phyloP scores from a whole-genome alignment of 73 alveolate genomes.

The Paramecium biaurelia region DNA sequence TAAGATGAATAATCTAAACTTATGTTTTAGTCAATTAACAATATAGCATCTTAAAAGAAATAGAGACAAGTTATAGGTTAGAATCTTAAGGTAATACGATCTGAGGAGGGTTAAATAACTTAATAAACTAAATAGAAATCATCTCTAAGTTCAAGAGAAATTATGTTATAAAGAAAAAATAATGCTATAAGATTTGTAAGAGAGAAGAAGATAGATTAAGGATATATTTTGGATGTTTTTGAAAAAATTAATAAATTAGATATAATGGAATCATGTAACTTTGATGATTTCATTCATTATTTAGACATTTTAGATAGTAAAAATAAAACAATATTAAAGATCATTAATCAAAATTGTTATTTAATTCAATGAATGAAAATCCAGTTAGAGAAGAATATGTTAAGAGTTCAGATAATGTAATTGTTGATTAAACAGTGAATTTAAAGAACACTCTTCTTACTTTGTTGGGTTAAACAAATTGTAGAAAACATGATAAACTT shows the following conservation, averaged over 20 bases:
- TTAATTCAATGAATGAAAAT: neutral
- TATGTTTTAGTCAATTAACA: neutral
- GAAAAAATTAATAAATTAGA: constrained; percentile 2
- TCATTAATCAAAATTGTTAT: neutral
- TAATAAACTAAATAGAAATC: neutral
- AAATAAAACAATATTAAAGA: neutral
- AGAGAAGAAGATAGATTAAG: neutral
- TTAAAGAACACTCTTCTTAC: neutral
- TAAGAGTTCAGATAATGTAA: neutral
- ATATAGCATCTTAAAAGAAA: neutral
- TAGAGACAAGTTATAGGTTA: neutral
- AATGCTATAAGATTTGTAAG: neutral
- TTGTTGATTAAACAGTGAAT: neutral
- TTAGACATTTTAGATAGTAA: neutral
- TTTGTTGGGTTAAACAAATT: neutral
- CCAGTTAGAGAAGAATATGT: constrained; percentile 43
- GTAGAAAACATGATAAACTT: constrained; percentile 16
- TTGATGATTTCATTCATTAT: neutral
- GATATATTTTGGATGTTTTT: neutral
- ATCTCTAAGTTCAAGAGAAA: neutral
- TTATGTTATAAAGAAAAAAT: neutral
- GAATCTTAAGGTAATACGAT: neutral
- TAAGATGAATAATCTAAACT: neutral
- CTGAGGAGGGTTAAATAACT: neutral
- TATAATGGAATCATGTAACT: neutral